Conservation (phyloP, 306 rosid species). For the Myrica gale region DNA sequence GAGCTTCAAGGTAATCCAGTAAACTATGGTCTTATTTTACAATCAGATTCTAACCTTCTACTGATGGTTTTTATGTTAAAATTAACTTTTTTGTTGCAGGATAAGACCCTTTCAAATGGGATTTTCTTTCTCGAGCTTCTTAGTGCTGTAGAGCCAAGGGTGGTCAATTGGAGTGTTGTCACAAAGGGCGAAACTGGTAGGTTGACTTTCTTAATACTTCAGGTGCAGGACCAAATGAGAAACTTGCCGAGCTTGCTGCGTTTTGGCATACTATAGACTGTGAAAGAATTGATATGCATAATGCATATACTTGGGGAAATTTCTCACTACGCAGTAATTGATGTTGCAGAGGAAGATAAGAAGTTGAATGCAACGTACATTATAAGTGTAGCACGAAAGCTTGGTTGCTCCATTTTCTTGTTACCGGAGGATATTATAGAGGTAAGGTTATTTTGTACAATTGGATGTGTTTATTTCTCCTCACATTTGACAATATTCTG, state of each 20-base stretch:
- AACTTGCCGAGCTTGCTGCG: slow-evolving; percentile 20
- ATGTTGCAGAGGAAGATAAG: slow-evolving; percentile 88
- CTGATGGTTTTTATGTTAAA: slow-evolving; percentile 21
- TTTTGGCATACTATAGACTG: slow-evolving; percentile 11
- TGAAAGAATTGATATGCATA: slow-evolving; percentile 15
- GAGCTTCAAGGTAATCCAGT: slow-evolving; percentile 79
- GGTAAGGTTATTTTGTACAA: slow-evolving; percentile 40
- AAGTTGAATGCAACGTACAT: slow-evolving; percentile 94
- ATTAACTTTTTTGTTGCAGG: slow-evolving; percentile 47
- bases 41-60: slow-evolving; percentile 1
- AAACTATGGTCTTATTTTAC: slow-evolving; percentile 6
- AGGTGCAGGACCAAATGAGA: slow-evolving; percentile 12
- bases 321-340: slow-evolving; percentile 19
- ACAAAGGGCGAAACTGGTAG: slow-evolving; percentile 94
- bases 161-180: slow-evolving; percentile 95
- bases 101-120: slow-evolving; percentile 83
- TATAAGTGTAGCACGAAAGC: slow-evolving; percentile 97
- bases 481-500: background rate
- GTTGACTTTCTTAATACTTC: slow-evolving; percentile 22
- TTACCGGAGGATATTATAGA: slow-evolving; percentile 95
- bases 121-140: slow-evolving; percentile 96
- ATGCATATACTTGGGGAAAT: slow-evolving; percentile 4
- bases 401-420: slow-evolving; percentile 96
- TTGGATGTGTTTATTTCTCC: slow-evolving; percentile 1
- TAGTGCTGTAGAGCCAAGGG: slow-evolving; percentile 94